phyloP scores from a whole-genome alignment of 192 early-diverging fungal species.

The Globomyces pollinis-pini region DNA sequence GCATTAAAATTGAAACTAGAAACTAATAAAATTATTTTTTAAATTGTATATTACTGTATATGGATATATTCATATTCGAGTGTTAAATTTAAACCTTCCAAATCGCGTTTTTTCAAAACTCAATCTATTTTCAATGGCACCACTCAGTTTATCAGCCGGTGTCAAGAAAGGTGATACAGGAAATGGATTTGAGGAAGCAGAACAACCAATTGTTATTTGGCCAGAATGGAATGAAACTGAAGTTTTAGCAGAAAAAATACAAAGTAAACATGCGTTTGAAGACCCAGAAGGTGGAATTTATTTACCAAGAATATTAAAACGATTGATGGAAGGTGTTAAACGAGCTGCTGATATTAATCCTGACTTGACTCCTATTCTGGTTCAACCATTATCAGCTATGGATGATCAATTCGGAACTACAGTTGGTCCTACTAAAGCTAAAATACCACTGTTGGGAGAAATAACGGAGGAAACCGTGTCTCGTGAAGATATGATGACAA shows the following conservation, averaged over 20 bases:
- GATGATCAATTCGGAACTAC: constrained; percentile 11
- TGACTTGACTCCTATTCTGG: constrained; percentile 24
- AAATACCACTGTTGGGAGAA: too few relatives aligned
- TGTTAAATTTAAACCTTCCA: too few relatives aligned
- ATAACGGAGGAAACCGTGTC: too few relatives aligned
- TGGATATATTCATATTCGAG: too few relatives aligned
- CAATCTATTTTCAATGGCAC: too few relatives aligned
- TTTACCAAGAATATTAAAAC: constrained; percentile 27
- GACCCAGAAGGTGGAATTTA: constrained; percentile 38
- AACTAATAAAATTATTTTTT: too few relatives aligned
- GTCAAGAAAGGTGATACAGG: not conserved
- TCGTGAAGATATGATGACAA: not conserved
- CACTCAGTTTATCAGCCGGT: not conserved
- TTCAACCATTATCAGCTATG: constrained; percentile 16
- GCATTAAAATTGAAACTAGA: too few relatives aligned
- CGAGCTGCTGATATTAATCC: constrained; percentile 27
- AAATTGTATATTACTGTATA: too few relatives aligned
- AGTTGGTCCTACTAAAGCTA: not conserved
- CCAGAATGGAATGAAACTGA: constrained; percentile 57
- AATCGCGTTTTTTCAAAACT: not conserved
- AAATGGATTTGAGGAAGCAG: constrained; percentile 17
- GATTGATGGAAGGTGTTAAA: constrained; percentile 29
- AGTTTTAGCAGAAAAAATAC: constrained; percentile 49
- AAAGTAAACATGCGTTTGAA: constrained; percentile 50
- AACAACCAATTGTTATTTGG: constrained; percentile 38